Evolutionary conservation across 768 basidiomycete genomes (phyloP).

Genomic region (Mycena pura): DNA sequence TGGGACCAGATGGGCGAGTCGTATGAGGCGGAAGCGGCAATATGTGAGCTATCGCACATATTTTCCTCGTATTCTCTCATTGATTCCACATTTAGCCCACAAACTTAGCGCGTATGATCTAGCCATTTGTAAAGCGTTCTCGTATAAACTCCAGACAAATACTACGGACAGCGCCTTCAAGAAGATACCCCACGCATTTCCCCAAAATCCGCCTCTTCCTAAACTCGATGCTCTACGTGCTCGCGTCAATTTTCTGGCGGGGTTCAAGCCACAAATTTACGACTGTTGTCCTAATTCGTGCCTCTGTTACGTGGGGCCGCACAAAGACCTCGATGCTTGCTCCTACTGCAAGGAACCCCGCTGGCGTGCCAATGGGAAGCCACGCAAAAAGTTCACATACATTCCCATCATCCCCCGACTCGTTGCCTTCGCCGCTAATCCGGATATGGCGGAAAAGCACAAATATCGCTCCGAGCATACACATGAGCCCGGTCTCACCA

Average conservation of each 20-base stretch:
- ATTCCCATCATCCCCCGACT: slow-evolving; percentile 15
- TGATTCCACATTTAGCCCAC: too few relatives aligned
- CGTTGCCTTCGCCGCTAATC: slow-evolving; percentile 28
- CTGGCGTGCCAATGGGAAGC: not conserved
- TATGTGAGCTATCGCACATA: too few relatives aligned
- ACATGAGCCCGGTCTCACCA: slow-evolving; percentile 27
- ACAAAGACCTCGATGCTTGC: not conserved
- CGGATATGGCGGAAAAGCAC: too few relatives aligned
- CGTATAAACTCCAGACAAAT: not conserved
- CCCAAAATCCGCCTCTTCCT: too few relatives aligned
- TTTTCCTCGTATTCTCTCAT: too few relatives aligned
- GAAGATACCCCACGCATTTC: not conserved
- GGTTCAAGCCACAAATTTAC: not conserved
- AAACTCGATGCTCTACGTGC: not conserved
- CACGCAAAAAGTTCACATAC: not conserved
- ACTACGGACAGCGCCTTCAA: not conserved
- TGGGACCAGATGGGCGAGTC: not conserved
- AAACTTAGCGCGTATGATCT: not conserved
- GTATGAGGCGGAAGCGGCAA: not conserved
- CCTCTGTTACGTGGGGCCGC: too few relatives aligned
- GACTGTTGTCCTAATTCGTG: not conserved
- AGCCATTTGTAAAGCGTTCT: not conserved
- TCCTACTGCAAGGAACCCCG: not conserved
- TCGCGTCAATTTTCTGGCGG: not conserved
- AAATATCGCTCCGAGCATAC: slow-evolving; percentile 34